Percentiles rank a stretch among this genome's conserved stretches.
Evolutionary conservation across 495 filamentous ascomycete genomes (phyloP).

Genomic region (Penicillium arizonense): DNA sequence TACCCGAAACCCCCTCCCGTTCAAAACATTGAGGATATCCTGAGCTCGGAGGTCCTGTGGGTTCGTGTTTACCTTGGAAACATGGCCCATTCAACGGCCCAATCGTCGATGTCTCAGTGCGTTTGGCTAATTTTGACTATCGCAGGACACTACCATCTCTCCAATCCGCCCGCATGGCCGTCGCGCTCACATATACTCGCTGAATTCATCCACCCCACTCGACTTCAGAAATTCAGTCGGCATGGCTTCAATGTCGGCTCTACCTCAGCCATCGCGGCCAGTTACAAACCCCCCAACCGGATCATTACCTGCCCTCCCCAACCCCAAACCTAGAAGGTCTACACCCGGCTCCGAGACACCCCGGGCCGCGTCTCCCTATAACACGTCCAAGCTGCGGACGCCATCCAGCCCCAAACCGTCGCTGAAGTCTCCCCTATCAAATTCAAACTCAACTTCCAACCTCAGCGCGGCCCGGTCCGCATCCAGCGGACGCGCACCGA

Average conservation of each 20-base stretch:
- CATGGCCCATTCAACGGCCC: neutral
- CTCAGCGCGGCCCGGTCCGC: slow-evolving; percentile 38
- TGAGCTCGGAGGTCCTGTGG: neutral
- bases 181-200: slow-evolving; percentile 5
- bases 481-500: slow-evolving; percentile 30
- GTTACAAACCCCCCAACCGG: slow-evolving; percentile 62
- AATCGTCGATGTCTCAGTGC: neutral
- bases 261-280: slow-evolving; percentile 64
- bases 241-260: slow-evolving; percentile 57
- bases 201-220: slow-evolving; percentile 5
- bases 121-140: neutral
- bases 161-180: slow-evolving; percentile 13
- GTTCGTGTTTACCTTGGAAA: neutral
- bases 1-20: slow-evolving; percentile 8
- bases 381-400: slow-evolving; percentile 57
- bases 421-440: slow-evolving; percentile 49
- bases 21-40: neutral
- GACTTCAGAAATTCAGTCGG: slow-evolving; percentile 1
- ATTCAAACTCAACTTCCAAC: slow-evolving; percentile 37
- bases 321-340: slow-evolving; percentile 68
- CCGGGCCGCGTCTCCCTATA: slow-evolving; percentile 39
- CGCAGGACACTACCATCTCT: neutral
- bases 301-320: slow-evolving; percentile 67
- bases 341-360: slow-evolving; percentile 47
- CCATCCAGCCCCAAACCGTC: slow-evolving; percentile 60